Evolutionary conservation across 108 stramenopile species (phyloP).

Genomic region (Cylindrotheca fusiformis): DNA sequence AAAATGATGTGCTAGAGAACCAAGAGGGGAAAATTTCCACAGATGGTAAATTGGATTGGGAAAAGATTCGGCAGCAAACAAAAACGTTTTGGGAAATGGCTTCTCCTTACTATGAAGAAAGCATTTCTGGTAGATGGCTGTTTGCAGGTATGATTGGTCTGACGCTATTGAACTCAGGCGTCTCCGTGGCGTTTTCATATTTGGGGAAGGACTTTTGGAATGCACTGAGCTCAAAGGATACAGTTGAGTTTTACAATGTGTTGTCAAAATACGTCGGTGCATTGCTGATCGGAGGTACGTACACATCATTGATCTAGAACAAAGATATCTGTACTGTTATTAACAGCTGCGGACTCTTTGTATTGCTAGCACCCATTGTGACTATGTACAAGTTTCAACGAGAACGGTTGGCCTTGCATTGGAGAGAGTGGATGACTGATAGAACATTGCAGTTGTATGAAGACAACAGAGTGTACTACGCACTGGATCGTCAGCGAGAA

Average conservation of each 20-base stretch:
- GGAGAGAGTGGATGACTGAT: conserved; percentile 93
- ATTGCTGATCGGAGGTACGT: conserved; percentile 50
- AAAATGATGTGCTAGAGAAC: too few species aligned
- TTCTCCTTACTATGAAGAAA: conserved; percentile 85
- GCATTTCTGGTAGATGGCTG: conserved; percentile 60
- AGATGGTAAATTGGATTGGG: conserved; percentile 37
- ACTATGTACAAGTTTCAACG: conserved; percentile 82
- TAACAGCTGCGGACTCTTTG: too few species aligned
- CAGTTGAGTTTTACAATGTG: conserved; percentile 71
- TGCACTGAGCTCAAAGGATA: conserved; percentile 78
- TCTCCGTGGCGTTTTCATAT: conserved; percentile 89
- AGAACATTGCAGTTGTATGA: conserved; percentile 74
- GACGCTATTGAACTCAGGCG: conserved; percentile 81
- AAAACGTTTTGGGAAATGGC: conserved; percentile 81
- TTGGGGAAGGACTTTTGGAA: conserved; percentile 93
- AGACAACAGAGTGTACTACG: conserved; percentile 80
- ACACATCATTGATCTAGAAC: too few species aligned
- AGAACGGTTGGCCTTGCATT: conserved; percentile 66
- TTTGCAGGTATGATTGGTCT: conserved; percentile 79
- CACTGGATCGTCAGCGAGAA: conserved; percentile 53
- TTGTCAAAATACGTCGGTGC: conserved; percentile 71
- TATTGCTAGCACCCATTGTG: conserved; percentile 72
- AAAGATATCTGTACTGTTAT: too few species aligned
- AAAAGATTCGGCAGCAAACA: conserved; percentile 30
- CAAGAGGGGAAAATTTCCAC: too few species aligned